A percentile compares a stretch with the other conserved stretches of the same genome.
phyloP scores from a whole-genome alignment of 1,139 yeast species.

The Geotrichum aggregatum region DNA sequence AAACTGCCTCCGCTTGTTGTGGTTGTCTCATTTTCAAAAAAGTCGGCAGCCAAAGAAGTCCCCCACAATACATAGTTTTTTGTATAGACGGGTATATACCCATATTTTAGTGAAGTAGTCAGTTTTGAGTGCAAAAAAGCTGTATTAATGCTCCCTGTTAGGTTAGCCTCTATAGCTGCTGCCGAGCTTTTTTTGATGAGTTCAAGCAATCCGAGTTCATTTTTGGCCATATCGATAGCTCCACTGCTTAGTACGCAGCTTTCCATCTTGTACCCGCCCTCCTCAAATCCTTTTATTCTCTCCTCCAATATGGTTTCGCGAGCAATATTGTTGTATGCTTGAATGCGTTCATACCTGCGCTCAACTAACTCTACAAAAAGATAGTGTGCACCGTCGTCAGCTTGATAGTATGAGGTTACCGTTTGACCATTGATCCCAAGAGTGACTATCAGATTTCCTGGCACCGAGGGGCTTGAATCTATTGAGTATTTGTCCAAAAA shows the following conservation, averaged over 20 bases:
- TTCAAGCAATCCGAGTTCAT: too few species aligned
- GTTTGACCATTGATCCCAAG: not conserved
- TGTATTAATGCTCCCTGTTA: not conserved
- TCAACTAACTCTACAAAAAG: conserved; percentile 5
- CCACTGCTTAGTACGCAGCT: not conserved
- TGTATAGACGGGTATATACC: conserved; percentile 8
- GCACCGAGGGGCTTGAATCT: not conserved
- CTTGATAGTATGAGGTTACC: not conserved
- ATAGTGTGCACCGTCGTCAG: conserved; percentile 7
- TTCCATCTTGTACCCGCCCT: not conserved
- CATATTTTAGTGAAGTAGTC: not conserved
- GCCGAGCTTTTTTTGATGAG: not conserved
- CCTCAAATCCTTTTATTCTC: not conserved
- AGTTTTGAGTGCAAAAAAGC: not conserved
- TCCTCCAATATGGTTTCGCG: not conserved
- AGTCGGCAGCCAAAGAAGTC: not conserved
- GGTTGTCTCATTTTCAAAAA: not conserved
- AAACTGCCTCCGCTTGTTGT: conserved; percentile 1
- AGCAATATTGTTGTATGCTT: not conserved
- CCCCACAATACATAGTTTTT: conserved; percentile 9
- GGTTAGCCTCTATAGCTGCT: too few species aligned
- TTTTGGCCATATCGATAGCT: not conserved
- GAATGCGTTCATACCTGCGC: not conserved
- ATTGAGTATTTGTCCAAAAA: not conserved
- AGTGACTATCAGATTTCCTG: not conserved